Evolutionary conservation across 176 grass and related monocot species (phyloP).

Genomic region (Musa schizocarpa): DNA sequence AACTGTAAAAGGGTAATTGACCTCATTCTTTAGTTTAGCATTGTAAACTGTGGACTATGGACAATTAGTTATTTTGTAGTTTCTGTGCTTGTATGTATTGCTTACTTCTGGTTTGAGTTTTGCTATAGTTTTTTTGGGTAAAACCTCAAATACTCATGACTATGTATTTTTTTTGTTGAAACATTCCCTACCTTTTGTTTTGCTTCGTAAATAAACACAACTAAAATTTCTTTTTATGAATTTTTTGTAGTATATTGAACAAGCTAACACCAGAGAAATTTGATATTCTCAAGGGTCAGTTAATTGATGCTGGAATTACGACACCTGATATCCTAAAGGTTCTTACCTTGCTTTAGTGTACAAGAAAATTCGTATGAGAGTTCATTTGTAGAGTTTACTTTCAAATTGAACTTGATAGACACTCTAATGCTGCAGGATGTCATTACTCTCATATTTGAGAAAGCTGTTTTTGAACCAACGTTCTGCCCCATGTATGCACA

Average conservation of each 20-base stretch:
- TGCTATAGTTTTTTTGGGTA: too few species aligned
- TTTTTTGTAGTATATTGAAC: slow-evolving; percentile 6
- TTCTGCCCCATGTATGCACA: slow-evolving; percentile 53
- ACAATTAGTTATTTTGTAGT: background rate
- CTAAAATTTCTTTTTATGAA: background rate
- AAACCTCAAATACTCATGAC: background rate
- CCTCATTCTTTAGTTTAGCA: background rate
- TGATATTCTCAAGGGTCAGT: slow-evolving; percentile 8
- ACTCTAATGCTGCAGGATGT: background rate
- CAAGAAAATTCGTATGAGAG: background rate
- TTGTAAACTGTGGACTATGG: background rate
- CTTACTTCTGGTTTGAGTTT: too few species aligned
- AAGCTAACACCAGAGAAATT: slow-evolving; percentile 7
- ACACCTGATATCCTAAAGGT: slow-evolving; percentile 8
- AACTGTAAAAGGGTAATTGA: slow-evolving; percentile 87
- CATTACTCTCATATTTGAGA: slow-evolving; percentile 4
- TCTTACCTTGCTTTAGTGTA: background rate
- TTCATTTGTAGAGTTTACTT: background rate
- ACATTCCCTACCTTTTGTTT: background rate
- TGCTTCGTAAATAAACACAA: background rate
- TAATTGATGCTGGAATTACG: slow-evolving; percentile 4
- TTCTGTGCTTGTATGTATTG: too few species aligned
- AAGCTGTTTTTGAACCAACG: slow-evolving; percentile 32
- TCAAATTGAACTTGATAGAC: background rate
- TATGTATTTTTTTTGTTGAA: background rate